Evolutionary conservation across 129 eudicot species (phyloP), one percentile per base, ranked within the genome.

Genomic region (Arctium lappa): DNA sequence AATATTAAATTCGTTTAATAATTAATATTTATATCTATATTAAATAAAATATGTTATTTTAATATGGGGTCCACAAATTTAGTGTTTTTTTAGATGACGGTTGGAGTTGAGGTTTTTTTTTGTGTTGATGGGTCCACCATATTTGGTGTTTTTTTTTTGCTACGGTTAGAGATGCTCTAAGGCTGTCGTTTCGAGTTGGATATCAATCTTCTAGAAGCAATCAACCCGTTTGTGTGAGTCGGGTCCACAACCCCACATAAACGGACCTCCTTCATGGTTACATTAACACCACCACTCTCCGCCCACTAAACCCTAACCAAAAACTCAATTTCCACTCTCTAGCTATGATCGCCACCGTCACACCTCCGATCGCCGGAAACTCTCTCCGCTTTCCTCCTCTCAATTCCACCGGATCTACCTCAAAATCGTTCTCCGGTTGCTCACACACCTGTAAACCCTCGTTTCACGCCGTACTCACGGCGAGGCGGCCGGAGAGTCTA

Each of bases 401-500:
- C 50, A 40, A 3, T 36, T 48, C 74, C 1, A 16, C 31, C 44
- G 15, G 73, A 81, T 62, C 74, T 6, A 81, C 80, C 37, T 56
- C 77, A 18, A 50, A 71, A 71, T 8, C 9, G 7, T 0, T 3
- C 30, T 83, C 86, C 32, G 31, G 56, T 31, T 6, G 42, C 56
- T 13, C 31, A 5, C 46, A 8, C 46, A 27, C 36, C 2, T 78
- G 87, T 16, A 80, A 42, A 33, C 76, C 88, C 29, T 53, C 86
- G 42, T 48, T 82, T 5, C 81, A 79, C 81, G 85, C 84, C 53
- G 79, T 85, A 33, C 88, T 80, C 3, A 53, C 82, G 46, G 40
- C 88, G 11, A 81, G 79, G 29, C 76, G 80, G 37, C 81, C 80
- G 37, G 53, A 42, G 32, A 89, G 84, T 74, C 85, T 91, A 11